phyloP scores from a whole-genome alignment of 176 grass and related monocot genomes.

The Thalia dealbata region DNA sequence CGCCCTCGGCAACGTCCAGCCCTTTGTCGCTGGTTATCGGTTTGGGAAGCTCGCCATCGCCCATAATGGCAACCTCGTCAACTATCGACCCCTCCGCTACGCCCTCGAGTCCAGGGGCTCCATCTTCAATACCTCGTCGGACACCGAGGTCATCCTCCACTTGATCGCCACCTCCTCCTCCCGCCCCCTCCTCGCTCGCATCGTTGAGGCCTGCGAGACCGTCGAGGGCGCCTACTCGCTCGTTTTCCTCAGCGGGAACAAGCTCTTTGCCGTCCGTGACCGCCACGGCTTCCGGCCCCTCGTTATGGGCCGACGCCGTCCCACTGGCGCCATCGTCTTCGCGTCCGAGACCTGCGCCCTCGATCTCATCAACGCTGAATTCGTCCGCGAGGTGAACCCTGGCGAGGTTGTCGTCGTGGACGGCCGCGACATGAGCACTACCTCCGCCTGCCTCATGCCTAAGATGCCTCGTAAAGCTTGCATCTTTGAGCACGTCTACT shows the following conservation, averaged over 20 bases:
- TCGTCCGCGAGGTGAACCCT: conserved; percentile 63
- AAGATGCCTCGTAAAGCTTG: conserved; percentile 66
- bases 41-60: conserved; percentile 74
- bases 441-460: conserved; percentile 69
- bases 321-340: conserved; percentile 72
- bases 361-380: conserved; percentile 73
- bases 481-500: conserved; percentile 95
- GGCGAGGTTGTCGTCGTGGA: conserved; percentile 76
- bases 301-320: conserved; percentile 54
- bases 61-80: conserved; percentile 86
- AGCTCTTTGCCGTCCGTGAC: conserved; percentile 81
- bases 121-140: conserved; percentile 88
- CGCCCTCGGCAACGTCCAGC: conserved; percentile 65
- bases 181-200: conserved; percentile 65
- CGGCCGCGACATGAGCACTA: conserved; percentile 59
- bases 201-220: conserved; percentile 69
- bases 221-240: conserved; percentile 78
- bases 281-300: conserved; percentile 75
- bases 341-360: conserved; percentile 88
- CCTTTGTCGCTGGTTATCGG: conserved; percentile 73
- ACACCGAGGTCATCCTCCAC: conserved; percentile 95
- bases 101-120: conserved; percentile 68
- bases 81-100: conserved; percentile 53
- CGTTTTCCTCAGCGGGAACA: conserved; percentile 68
- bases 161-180: conserved; percentile 79